Conservation (phyloP, 352 stramenopile genomes). For the Globisporangium paddicum region DNA sequence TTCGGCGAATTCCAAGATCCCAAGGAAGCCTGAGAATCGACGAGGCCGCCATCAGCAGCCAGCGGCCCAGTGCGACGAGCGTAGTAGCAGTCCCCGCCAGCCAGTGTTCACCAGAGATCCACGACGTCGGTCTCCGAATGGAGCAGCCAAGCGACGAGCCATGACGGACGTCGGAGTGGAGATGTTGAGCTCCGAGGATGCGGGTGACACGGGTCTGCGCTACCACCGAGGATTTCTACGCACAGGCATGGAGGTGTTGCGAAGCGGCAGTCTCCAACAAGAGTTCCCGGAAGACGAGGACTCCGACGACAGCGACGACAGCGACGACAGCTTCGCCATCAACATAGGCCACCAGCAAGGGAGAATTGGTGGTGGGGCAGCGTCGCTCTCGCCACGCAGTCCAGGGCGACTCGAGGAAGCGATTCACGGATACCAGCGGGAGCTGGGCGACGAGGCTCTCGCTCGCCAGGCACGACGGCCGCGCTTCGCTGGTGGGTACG, state of each 20-base stretch:
- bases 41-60: conserved; percentile 12
- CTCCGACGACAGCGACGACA: conserved; percentile 5
- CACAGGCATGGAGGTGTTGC: conserved; percentile 57
- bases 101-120: conserved; percentile 1
- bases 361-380: background rate
- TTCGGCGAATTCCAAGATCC: background rate
- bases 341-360: background rate
- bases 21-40: conserved; percentile 4
- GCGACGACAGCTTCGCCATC: conserved; percentile 1
- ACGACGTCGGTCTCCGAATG: conserved; percentile 1
- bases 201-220: conserved; percentile 14
- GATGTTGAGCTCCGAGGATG: background rate
- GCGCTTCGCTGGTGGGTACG: conserved; percentile 11
- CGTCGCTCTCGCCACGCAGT: conserved; percentile 15
- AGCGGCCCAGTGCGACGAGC: conserved; percentile 26
- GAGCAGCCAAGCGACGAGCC: background rate
- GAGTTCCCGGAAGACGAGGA: conserved; percentile 14
- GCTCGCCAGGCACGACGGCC: background rate
- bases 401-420: conserved; percentile 29
- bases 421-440: conserved; percentile 29
- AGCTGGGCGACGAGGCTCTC: conserved; percentile 4
- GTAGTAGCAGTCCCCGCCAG: conserved; percentile 9
- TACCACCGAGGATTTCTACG: conserved; percentile 56
- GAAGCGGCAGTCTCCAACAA: background rate
- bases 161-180: background rate